Evolutionary conservation across 768 basidiomycete species (phyloP), one percentile per base, ranked within the genome.

Genomic region (Mycena rosella): DNA sequence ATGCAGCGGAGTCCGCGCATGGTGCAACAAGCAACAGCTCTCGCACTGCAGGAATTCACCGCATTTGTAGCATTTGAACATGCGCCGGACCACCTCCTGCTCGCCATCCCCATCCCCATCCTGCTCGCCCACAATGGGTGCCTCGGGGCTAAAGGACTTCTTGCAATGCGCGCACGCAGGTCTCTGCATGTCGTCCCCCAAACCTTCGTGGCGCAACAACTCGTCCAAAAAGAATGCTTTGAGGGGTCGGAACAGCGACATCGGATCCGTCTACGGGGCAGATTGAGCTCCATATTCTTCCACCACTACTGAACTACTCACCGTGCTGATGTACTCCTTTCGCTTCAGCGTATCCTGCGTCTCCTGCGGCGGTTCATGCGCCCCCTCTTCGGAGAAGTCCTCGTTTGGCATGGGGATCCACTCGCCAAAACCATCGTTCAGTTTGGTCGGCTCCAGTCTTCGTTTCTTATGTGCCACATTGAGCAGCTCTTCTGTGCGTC

Each of bases 11-110:
- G 32, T 51, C 22, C 30, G 26, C 24, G 14, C 6, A n/a, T 68
- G 67, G 2, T 40, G 24, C 2, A 20, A 9, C 27, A n/a, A 2
- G 2, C 62, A 15, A 26, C 67, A 68, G 1, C 17, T n/a, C 5
- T 20, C 3, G 40, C 67, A 68, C 14, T 68, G 60, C 8, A 59
- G 13, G n/a, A 38, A 62, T 20, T 68, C 30, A 57, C 42, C 42
- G n/a, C 42, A 44, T 18, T 44, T 20, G 3, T 3, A 5, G n/a
- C 42, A 44, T n/a, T 44, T 44, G 20, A 44, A 44, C 2, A 44
- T 4, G 42, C 20, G 42, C 42, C 20, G 18, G 7, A 20, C 18
- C n/a, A n/a, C n/a, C n/a, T n/a, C n/a, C n/a, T n/a, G n/a, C n/a
- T n/a, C n/a, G n/a, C n/a, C n/a, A n/a, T n/a, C n/a, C n/a, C n/a